These are phyloP conservation scores for Cercospora beticola DNA, from an alignment of 2,329 filamentous ascomycete genomes.

Conservation along the genomic window DNA sequence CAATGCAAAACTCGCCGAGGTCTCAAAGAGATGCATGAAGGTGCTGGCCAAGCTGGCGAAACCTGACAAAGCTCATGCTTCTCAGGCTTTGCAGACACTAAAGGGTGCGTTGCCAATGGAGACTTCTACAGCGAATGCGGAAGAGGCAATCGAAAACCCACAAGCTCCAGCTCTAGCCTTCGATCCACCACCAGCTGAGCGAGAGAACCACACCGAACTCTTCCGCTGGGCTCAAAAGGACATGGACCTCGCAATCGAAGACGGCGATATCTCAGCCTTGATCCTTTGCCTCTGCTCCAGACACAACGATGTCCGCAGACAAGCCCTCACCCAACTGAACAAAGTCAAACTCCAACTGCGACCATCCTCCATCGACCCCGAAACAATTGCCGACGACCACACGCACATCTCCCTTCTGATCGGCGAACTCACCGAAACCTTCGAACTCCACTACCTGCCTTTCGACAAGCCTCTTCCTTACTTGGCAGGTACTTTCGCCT, in stretches of 20 bases:
- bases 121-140: not conserved
- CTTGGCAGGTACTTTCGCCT: constrained; percentile 72
- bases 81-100: not conserved
- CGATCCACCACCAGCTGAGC: constrained; percentile 43
- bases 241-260: constrained; percentile 74
- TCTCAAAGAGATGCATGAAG: not conserved
- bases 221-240: constrained; percentile 72
- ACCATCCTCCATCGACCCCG: constrained; percentile 43
- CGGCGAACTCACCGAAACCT: constrained; percentile 75
- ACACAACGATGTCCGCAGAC: constrained; percentile 72
- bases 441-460: constrained; percentile 51
- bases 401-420: constrained; percentile 77
- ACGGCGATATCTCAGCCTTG: constrained; percentile 68
- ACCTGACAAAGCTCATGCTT: not conserved
- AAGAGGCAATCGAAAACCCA: constrained; percentile 3
- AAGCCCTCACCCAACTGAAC: constrained; percentile 68
- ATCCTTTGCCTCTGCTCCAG: constrained; percentile 74
- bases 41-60: constrained; percentile 7
- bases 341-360: constrained; percentile 59
- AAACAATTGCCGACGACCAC: constrained; percentile 68
- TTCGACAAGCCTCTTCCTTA: constrained; percentile 57
- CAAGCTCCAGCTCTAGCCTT: constrained; percentile 25
- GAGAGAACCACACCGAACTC: constrained; percentile 49
- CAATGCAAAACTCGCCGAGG: constrained; percentile 7
- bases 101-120: not conserved